Conservation (phyloP, 1,284 basidiomycete species). For the Chiua sp. region DNA sequence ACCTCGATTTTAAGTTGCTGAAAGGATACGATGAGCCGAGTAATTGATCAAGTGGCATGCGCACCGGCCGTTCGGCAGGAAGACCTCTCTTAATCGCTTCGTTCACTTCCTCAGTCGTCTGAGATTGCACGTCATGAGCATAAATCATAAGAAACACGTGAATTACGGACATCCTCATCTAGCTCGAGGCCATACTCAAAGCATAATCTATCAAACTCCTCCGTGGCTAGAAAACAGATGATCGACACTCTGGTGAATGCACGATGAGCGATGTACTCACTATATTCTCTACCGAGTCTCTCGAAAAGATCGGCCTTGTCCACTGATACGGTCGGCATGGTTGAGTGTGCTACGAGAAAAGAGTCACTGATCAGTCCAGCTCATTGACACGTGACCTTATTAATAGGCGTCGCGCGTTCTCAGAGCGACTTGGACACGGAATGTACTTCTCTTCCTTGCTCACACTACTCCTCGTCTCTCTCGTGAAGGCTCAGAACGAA, state of each 20-base stretch:
- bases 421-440: background rate
- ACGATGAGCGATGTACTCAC: slow-evolving; percentile 47
- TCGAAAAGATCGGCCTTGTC: slow-evolving; percentile 96
- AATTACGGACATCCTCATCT: slow-evolving; percentile 87
- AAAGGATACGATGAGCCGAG: slow-evolving; percentile 7
- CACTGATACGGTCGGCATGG: slow-evolving; percentile 94
- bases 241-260: slow-evolving; percentile 15
- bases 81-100: slow-evolving; percentile 82
- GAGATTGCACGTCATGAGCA: slow-evolving; percentile 12
- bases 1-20: slow-evolving; percentile 99
- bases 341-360: slow-evolving; percentile 14
- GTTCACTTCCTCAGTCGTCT: slow-evolving; percentile 92
- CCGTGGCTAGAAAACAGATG: slow-evolving; percentile 65
- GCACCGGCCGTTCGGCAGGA: slow-evolving; percentile 81
- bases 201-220: slow-evolving; percentile 95
- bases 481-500: slow-evolving; percentile 17
- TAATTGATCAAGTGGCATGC: slow-evolving; percentile 30
- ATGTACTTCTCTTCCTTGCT: slow-evolving; percentile 13
- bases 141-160: background rate
- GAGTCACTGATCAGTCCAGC: too few relatives aligned
- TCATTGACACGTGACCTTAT: background rate
- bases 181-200: slow-evolving; percentile 99
- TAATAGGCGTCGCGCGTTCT: too few relatives aligned
- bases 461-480: slow-evolving; percentile 18
- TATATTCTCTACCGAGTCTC: slow-evolving; percentile 84